A percentile compares a stretch with the other conserved stretches of the same genome.
These are phyloP conservation scores for Blepharisma japonicum DNA, from an alignment of 73 alveolate species.

Conservation along the genomic window DNA sequence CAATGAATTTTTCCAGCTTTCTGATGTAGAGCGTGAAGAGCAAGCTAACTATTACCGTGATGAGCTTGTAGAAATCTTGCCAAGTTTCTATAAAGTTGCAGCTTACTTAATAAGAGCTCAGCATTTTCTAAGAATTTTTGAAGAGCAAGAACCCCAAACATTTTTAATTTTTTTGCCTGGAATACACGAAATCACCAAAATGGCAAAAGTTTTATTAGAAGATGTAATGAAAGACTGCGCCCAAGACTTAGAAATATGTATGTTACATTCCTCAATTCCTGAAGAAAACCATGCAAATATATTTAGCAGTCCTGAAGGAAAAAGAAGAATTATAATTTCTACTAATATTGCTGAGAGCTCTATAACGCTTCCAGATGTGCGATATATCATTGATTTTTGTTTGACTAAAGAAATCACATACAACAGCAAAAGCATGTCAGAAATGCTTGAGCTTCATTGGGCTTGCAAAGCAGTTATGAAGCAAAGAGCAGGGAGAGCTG, in stretches of 20 bases:
- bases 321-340: slow-evolving; percentile 87
- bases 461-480: slow-evolving; percentile 92
- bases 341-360: slow-evolving; percentile 98
- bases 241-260: slow-evolving; percentile 21
- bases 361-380: slow-evolving; percentile 92
- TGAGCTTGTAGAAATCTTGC: slow-evolving; percentile 1
- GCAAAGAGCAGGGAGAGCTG: slow-evolving; percentile 95
- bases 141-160: slow-evolving; percentile 41
- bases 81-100: slow-evolving; percentile 24
- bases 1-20: background rate
- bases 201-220: slow-evolving; percentile 29
- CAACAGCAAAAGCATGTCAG: slow-evolving; percentile 82
- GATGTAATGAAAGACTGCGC: slow-evolving; percentile 21
- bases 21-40: background rate
- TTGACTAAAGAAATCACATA: slow-evolving; percentile 88
- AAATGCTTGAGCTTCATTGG: slow-evolving; percentile 80
- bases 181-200: slow-evolving; percentile 58
- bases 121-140: slow-evolving; percentile 37
- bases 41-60: background rate
- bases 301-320: slow-evolving; percentile 36
- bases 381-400: slow-evolving; percentile 91
- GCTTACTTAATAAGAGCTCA: background rate
- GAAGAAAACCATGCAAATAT: slow-evolving; percentile 28
- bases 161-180: slow-evolving; percentile 87
- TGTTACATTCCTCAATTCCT: slow-evolving; percentile 30